Conservation (phyloP, 1,284 basidiomycete genomes). For the Cutaneotrichosporon dermatis region DNA sequence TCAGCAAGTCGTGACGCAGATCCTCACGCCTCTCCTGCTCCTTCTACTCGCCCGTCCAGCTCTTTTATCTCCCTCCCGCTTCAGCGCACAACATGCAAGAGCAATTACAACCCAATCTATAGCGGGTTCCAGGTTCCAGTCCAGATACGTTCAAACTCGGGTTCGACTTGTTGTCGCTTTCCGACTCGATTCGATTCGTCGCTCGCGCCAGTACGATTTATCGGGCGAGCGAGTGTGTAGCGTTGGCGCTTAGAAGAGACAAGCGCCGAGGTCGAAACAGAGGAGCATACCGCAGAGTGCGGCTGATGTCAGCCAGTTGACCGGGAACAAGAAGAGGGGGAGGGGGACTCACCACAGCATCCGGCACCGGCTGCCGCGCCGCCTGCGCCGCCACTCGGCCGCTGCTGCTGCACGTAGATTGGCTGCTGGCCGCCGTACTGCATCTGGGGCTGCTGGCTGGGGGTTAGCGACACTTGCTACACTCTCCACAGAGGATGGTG, state of each 20-base stretch:
- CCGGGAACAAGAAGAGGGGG: too few relatives aligned
- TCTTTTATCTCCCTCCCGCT: too few relatives aligned
- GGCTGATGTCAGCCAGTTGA: conserved; percentile 5
- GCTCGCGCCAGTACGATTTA: not conserved
- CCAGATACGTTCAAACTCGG: not conserved
- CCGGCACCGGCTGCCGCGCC: conserved; percentile 10
- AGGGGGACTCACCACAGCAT: conserved; percentile 14
- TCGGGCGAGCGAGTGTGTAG: not conserved
- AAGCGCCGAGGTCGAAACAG: conserved; percentile 18
- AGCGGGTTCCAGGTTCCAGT: not conserved
- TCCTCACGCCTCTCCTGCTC: too few relatives aligned
- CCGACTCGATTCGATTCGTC: too few relatives aligned
- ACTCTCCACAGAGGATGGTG: too few relatives aligned
- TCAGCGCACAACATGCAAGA: not conserved
- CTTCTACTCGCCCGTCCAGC: too few relatives aligned
- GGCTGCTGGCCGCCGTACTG: conserved; percentile 17
- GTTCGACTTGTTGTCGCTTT: too few relatives aligned
- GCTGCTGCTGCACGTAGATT: conserved; percentile 21
- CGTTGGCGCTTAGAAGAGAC: conserved; percentile 14
- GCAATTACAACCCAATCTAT: conserved; percentile 3
- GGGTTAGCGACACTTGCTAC: not conserved
- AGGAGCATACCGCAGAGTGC: conserved; percentile 13
- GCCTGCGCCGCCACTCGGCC: conserved; percentile 4
- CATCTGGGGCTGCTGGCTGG: conserved; percentile 14
- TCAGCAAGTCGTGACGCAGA: too few relatives aligned